Conservation (phyloP, 2,329 filamentous ascomycete species). For the Ophioceras dolichostomum region DNA sequence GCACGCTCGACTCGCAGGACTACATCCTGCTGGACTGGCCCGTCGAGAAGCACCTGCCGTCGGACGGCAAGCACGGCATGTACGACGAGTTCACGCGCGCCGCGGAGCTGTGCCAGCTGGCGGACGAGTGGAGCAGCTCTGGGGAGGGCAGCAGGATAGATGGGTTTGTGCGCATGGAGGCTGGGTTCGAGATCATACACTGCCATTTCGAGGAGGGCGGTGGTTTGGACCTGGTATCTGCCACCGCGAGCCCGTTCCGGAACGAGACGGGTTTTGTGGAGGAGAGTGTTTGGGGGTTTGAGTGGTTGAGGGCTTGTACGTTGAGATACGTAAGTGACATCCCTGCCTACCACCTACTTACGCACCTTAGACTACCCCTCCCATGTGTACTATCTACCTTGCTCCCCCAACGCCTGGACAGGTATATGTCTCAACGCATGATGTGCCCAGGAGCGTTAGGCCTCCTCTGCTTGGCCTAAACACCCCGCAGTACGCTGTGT, state of each 20-base stretch:
- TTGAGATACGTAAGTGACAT: constrained; percentile 15
- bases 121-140: constrained; percentile 33
- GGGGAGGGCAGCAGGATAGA: constrained; percentile 30
- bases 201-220: constrained; percentile 41
- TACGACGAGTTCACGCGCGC: constrained; percentile 37
- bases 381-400: too few relatives aligned
- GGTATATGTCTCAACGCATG: too few relatives aligned
- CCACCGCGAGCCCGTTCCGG: constrained; percentile 6
- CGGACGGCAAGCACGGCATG: not conserved
- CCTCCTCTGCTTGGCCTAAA: not conserved
- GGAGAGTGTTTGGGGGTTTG: constrained; percentile 3
- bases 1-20: constrained; percentile 58
- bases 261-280: constrained; percentile 10
- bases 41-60: not conserved
- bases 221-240: constrained; percentile 24
- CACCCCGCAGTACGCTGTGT: not conserved
- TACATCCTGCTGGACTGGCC: constrained; percentile 29
- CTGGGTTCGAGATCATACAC: constrained; percentile 58
- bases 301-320: constrained; percentile 26
- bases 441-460: too few relatives aligned
- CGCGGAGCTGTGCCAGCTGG: constrained; percentile 39
- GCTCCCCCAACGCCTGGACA: too few relatives aligned
- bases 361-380: too few relatives aligned
- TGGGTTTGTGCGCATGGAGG: constrained; percentile 54
- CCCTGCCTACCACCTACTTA: too few relatives aligned